Percentiles rank a stretch among this genome's conserved stretches.
These are phyloP conservation scores for Scopulariopsis brevicaulis DNA, from an alignment of 2,329 filamentous ascomycete genomes.

Conservation along the genomic window DNA sequence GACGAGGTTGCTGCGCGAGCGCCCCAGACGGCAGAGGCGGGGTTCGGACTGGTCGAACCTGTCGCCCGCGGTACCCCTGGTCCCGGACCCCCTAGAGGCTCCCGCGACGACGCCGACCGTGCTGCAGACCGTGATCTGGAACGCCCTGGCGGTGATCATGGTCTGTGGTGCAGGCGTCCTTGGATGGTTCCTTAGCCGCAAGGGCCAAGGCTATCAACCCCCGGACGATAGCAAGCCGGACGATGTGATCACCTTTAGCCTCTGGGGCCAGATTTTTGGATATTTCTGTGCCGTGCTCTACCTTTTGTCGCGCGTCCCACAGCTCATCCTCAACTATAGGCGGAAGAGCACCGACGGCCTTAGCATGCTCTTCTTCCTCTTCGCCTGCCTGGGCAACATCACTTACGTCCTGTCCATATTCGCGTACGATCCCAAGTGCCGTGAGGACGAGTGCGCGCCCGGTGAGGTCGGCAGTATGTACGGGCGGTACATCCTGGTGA, in stretches of 20 bases:
- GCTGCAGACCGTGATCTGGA: conserved; percentile 56
- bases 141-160: conserved; percentile 63
- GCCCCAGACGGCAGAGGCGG: conserved; percentile 28
- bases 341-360: conserved; percentile 91
- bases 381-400: conserved; percentile 89
- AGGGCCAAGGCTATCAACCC: conserved; percentile 15
- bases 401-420: conserved; percentile 90
- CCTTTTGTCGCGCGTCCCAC: conserved; percentile 78
- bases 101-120: conserved; percentile 33
- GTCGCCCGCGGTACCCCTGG: conserved; percentile 73
- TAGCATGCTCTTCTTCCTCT: conserved; percentile 89
- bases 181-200: conserved; percentile 69
- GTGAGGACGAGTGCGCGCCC: conserved; percentile 38
- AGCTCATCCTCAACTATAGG: conserved; percentile 83
- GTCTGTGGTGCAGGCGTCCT: conserved; percentile 74
- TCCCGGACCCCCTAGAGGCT: conserved; percentile 31
- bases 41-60: conserved; percentile 50
- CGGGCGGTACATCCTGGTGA: conserved; percentile 74
- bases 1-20: conserved; percentile 37
- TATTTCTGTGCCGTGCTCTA: conserved; percentile 87
- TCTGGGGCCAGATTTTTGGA: conserved; percentile 81
- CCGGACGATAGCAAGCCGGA: conserved; percentile 23
- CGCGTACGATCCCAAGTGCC: conserved; percentile 71
- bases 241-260: conserved; percentile 52
- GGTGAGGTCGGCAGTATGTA: conserved; percentile 62